Base-by-base conservation (phyloP, 2,329 filamentous ascomycete genomes). In the Penicillium sp. region DNA sequence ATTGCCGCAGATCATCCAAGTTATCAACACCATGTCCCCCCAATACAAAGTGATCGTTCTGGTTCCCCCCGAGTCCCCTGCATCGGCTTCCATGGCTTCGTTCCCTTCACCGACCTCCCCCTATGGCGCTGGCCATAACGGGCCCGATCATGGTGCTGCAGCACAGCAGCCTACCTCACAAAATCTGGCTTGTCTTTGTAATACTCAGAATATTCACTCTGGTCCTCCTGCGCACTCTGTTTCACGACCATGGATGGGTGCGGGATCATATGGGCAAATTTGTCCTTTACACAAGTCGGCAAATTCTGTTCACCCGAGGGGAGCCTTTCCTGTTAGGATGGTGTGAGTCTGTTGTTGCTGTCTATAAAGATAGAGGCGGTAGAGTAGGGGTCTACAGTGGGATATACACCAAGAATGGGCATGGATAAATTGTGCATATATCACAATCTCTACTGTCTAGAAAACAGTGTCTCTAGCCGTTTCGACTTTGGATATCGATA, bases 21-120 rank as follows among this genome's bases (percentile, higher is more conserved):
- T 53, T 6, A 47, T 65, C 10, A 59, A 55, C 25, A 56, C 35
- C 25, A 40, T 54, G 34, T 58, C 54, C 3, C 57, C 60, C 1
- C 55, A 60, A 29, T 59, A 57, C 3, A 61, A 58, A 13, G 60
- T 64, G 6, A 63, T 65, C 13, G 58, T 64, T 4, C 40, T 65
- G 8, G 55, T 62, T 9, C 52, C 60, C 3, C 48, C 60, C 16
- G 52, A 60, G 13, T 54, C 53, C 3, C 12, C 44, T 0, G 50
- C 39, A 3, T 41, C 49, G 2, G 29, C 37, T 6, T 29, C 37
- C 3, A 31, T 44, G 2, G 21, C 32, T 18, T 39, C 54, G 4
- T 29, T 52, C 16, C 16, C 40, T 5, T 18, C 56, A 6, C 27
- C 54, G 13, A 18, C 16, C 2, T 42, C 49, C 1, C 13, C n/a